Evolutionary conservation across 495 filamentous ascomycete genomes (phyloP), one percentile per base, ranked within the genome.

Genomic region (Hyaloscypha variabilis): DNA sequence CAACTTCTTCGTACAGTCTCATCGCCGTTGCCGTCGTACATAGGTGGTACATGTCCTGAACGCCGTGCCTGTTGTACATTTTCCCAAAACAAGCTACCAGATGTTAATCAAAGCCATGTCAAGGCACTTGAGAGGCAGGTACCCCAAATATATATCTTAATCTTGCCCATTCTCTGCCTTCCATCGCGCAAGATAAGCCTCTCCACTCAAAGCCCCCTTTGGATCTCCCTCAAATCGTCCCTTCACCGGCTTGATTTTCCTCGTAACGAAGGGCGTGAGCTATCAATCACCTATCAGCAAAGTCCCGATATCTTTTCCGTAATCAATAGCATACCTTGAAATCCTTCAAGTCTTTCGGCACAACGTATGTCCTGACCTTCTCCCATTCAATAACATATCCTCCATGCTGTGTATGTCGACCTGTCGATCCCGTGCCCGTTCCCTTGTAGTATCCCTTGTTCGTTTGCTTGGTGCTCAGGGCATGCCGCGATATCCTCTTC

Each of bases 371-470:
- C 73, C 95, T 90, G 65, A 97, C 92, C 77, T 95, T 97, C 25
- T 79, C 69, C 83, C 84, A 94, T 63, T 97, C 89, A 70, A 97
- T 88, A 10, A 87, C 74, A 76, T 93, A 99, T 34, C 88, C 87
- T 74, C 94, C 94, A 77, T 88, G 84, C 74, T 91, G 92, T 23
- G 91, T 93, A 77, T 97, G 94, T 34, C 80, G 75, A 67, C 95
- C 95, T 87, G 94, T 91, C 42, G 88, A 85, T 14, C 96, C 96
- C 0, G 91, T 87, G 25, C 94, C 83, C 65, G 87, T 97, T 73
- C 96, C 96, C 82, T 98, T 98, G 86, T 98, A 98, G 85, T 88
- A 99, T 57, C 92, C 95, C 75, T 93, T 92, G 74, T 90, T 90
- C 79, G 91, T 88, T 75, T 91, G 87, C 79, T 99, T 99, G 66